These are phyloP conservation scores for Cutaneotrichosporon cutaneum DNA, from an alignment of 1,284 basidiomycete species.

Conservation along the genomic window DNA sequence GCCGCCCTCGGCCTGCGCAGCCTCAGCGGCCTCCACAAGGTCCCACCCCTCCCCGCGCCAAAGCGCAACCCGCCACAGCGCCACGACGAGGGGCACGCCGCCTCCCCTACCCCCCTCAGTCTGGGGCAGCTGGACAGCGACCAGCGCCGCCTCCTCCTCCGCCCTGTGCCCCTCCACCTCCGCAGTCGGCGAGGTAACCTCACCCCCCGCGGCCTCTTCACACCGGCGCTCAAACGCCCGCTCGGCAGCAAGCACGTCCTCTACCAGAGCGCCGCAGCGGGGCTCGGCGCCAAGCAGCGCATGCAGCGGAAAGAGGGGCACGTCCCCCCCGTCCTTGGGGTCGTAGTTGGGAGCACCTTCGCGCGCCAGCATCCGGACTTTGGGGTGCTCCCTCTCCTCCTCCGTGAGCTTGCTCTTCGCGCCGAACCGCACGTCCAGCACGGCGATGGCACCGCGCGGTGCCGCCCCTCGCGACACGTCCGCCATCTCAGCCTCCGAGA, in stretches of 20 bases:
- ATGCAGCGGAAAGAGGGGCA: conserved; percentile 7
- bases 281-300: conserved; percentile 3
- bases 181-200: neutral
- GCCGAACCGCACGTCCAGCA: conserved; percentile 12
- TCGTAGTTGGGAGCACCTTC: neutral
- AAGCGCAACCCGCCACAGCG: conserved; percentile 23
- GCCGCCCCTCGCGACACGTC: neutral
- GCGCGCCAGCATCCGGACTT: conserved; percentile 5
- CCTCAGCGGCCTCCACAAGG: neutral
- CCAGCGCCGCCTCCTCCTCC: conserved; percentile 8
- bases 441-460: conserved; percentile 7
- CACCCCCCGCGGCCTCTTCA: neutral
- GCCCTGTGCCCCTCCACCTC: neutral
- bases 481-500: neutral
- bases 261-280: neutral
- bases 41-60: conserved; percentile 28
- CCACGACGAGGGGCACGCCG: conserved; percentile 20
- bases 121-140: conserved; percentile 8
- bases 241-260: conserved; percentile 4
- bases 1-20: neutral
- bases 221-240: neutral
- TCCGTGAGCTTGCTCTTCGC: neutral
- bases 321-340: neutral
- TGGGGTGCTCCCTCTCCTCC: neutral
- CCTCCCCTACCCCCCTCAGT: neutral